Base-by-base conservation (phyloP, 2,329 filamentous ascomycete species). In the Colletotrichum tamarilloi region DNA sequence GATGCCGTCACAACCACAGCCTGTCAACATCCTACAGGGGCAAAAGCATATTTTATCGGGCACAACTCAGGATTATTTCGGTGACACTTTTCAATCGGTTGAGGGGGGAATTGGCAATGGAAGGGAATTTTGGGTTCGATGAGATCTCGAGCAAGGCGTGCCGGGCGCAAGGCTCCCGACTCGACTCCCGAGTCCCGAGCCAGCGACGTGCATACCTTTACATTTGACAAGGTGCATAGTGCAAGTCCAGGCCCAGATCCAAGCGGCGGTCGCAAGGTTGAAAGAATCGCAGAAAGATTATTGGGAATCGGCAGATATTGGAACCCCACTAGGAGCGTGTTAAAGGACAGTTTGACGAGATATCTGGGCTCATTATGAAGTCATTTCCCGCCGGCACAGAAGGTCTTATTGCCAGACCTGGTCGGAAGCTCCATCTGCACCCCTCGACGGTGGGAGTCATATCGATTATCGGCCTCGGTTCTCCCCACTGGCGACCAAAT, bases 321-420 rank as follows among this genome's bases (percentile, higher is more conserved):
- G 22, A 57, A 42, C 71, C n/a, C 67, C 67, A 62, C 71, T 42
- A 5, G 16, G 16, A 58, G 62, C 42, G 14, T 49, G 16, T 52
- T n/a, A 19, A 19, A 66, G 67, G 55, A 26, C 35, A 57, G 16
- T 35, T 57, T 58, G 62, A 71, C 67, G 60, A 66, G 71, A 70
- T 57, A 66, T 62, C 71, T 73, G 38, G 67, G 55, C 71, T 71
- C 67, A 73, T 73, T 57, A 73, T 73, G 71, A 73, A 73, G 62
- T 73, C 71, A 73, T 73, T 71, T 52, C 59, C 5, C 14, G 49
- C 28, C 22, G 38, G 49, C 28, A 57, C 55, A 28, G 62, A 22
- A 11, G 55, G 32, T 66, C 32, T 66, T 24, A 58, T 57, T 65
- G 71, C 19, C 24, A 57, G 35, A 16, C 52, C 32, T 49, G 30